These are phyloP conservation scores for Lactarius sp. DNA, from an alignment of 768 basidiomycete species.

Conservation along the genomic window DNA sequence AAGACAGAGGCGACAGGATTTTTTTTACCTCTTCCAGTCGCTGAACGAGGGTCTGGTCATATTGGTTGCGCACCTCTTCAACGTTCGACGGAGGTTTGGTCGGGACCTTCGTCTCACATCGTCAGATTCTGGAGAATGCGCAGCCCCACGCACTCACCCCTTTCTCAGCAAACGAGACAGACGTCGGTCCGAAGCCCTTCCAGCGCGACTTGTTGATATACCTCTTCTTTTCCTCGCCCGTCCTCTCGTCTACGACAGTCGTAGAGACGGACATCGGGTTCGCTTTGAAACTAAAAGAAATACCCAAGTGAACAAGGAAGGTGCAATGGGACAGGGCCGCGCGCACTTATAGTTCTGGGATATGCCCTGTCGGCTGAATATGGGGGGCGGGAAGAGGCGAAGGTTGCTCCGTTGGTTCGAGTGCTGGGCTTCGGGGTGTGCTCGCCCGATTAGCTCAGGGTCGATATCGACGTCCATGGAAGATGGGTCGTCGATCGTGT, in stretches of 20 bases:
- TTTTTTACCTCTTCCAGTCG: slow-evolving; percentile 48
- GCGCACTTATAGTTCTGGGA: slow-evolving; percentile 77
- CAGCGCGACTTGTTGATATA: slow-evolving; percentile 85
- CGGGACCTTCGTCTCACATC: slow-evolving; percentile 34
- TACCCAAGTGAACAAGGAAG: neutral
- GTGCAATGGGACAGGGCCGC: neutral
- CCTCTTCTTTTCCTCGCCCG: slow-evolving; percentile 75
- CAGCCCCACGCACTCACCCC: slow-evolving; percentile 36
- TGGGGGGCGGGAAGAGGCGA: slow-evolving; percentile 79
- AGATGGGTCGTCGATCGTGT: slow-evolving; percentile 36
- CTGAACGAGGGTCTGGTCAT: slow-evolving; percentile 50
- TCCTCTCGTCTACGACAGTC: slow-evolving; percentile 63
- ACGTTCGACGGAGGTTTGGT: slow-evolving; percentile 57
- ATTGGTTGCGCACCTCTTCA: slow-evolving; percentile 51
- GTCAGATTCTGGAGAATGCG: slow-evolving; percentile 34
- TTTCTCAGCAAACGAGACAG: slow-evolving; percentile 61
- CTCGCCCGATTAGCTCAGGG: slow-evolving; percentile 35
- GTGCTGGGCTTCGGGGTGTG: slow-evolving; percentile 13
- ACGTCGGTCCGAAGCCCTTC: slow-evolving; percentile 74
- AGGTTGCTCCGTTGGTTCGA: slow-evolving; percentile 48
- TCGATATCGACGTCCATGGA: slow-evolving; percentile 45
- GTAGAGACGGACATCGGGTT: slow-evolving; percentile 70
- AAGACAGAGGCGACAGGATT: neutral
- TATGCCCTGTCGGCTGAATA: slow-evolving; percentile 79
- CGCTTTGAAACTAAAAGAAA: slow-evolving; percentile 57